Evolutionary conservation across 192 early-diverging fungal species (phyloP), one percentile per base, ranked within the genome.

Genomic region (Anaeromyces robustus): DNA sequence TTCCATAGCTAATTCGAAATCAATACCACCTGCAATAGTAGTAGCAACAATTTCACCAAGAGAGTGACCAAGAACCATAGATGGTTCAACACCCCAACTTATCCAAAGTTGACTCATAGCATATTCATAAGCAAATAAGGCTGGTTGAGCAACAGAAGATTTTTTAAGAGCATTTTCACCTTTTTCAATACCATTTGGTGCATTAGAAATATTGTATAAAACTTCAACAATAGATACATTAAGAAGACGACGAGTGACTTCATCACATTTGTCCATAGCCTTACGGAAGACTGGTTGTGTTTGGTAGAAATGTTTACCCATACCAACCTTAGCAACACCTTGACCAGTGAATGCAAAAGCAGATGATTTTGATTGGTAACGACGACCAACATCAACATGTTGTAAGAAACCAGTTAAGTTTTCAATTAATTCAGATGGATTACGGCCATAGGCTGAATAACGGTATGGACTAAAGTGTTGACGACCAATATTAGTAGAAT

Each of bases 41-140:
- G 68, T 77, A 78, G 80, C 80, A 30, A 85, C 85, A 22, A 86
- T 78, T 78, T 86, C 85, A 30, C 85, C 85, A 78, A 86, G 77
- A 16, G 30, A 77, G 77, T 86, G 85, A 30, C 85, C 85, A 12
- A 86, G 31, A 77, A 86, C 82, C 28, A 30, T 30, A 28, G 79
- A 26, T 78, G 30, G 31, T 30, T 32, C 29, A n/a, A 86, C 31
- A n/a, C 84, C 84, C 77, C 83, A 29, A 29, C 79, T 80, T 29
- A 79, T 87, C n/a, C 77, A 32, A 12, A 86, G 78, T 28, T 86
- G 84, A n/a, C 78, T 30, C 52, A 86, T 31, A 29, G 85, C 85
- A 68, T 68, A 68, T 68, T 68, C 52, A 68, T 68, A 68, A n/a
- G 52, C 52, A 9, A 68, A 68, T 68, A 68, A 68, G 28, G 52